These are phyloP conservation scores for Grosmannia huntii DNA, from an alignment of 2,329 filamentous ascomycete species.

Conservation along the genomic window DNA sequence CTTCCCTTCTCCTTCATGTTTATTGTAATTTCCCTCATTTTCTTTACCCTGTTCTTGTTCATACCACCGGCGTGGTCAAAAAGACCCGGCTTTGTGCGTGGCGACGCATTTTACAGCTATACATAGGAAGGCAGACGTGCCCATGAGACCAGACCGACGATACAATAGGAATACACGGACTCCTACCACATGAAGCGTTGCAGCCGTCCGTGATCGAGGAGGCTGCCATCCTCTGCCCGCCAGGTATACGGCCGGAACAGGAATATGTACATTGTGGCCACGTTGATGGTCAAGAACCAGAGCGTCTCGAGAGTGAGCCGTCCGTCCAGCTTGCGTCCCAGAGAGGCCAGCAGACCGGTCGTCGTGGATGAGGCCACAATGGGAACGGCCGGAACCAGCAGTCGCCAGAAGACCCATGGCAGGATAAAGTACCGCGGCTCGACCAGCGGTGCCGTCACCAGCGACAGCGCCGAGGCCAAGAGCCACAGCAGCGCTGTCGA, in stretches of 20 bases:
- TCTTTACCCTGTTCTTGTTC: not conserved
- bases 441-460: conserved; percentile 81
- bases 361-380: not conserved
- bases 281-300: conserved; percentile 57
- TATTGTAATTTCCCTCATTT: no score
- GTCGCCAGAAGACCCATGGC: conserved; percentile 84
- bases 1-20: not conserved
- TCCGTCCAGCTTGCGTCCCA: conserved; percentile 25
- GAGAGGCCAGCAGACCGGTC: conserved; percentile 1
- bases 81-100: not conserved
- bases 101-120: not conserved
- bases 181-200: conserved; percentile 74
- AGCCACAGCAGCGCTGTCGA: conserved; percentile 47
- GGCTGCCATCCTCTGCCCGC: conserved; percentile 35
- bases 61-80: not conserved
- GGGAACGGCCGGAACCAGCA: conserved; percentile 50
- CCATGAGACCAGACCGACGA: not conserved
- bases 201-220: conserved; percentile 41
- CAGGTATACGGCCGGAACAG: conserved; percentile 56
- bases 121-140: not conserved
- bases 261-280: conserved; percentile 58
- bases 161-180: not conserved
- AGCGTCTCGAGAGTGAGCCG: conserved; percentile 47
- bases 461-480: conserved; percentile 58
- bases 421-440: conserved; percentile 95